Percentiles rank a stretch among this genome's conserved stretches.
phyloP scores from a whole-genome alignment of 164 flowering plant species.

The Liquidambar formosana region DNA sequence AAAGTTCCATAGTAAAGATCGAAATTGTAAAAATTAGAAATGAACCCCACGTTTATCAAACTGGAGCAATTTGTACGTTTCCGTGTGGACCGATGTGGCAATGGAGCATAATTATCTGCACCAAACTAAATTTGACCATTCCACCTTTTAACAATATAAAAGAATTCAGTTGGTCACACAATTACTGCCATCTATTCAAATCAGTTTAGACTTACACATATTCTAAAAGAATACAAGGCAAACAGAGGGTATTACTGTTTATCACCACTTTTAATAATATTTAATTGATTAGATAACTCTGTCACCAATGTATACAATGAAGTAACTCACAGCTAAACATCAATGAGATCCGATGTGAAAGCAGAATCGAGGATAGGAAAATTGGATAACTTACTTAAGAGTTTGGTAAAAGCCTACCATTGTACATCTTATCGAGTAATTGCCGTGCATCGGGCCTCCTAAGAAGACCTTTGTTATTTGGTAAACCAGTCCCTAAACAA shows the following conservation, averaged over 20 bases:
- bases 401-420: conserved; percentile 76
- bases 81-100: no score
- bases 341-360: no score
- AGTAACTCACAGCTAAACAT: no score
- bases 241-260: no score
- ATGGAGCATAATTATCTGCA: not conserved
- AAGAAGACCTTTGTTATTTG: conserved; percentile 94
- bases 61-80: no score
- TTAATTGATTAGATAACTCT: not conserved
- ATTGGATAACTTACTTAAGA: conserved; percentile 38
- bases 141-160: not conserved
- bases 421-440: conserved; percentile 92
- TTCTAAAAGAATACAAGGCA: no score
- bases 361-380: not conserved
- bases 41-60: no score
- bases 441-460: conserved; percentile 83
- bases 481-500: conserved; percentile 89
- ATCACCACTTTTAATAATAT: not conserved
- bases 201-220: not conserved
- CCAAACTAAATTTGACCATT: not conserved
- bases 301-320: not conserved
- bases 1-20: no score
- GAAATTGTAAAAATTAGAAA: no score
- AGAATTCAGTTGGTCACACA: not conserved
- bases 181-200: not conserved